These are phyloP conservation scores for Cichorium intybus DNA, from an alignment of 140 eudicot genomes.

Conservation along the genomic window DNA sequence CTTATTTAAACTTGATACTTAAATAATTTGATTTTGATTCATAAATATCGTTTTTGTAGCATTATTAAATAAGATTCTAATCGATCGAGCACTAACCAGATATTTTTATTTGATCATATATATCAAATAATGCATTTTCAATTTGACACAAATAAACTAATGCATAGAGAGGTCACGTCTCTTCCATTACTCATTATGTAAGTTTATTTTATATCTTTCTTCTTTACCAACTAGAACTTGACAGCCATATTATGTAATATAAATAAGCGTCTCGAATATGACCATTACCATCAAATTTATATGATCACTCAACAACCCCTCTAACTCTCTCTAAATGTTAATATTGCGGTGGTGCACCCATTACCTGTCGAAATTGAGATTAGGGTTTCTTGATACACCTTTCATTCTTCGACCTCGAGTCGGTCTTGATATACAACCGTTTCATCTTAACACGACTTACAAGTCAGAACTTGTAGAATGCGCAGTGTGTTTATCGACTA, in stretches of 20 bases:
- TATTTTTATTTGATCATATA: neutral
- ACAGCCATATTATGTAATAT: neutral
- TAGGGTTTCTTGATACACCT: neutral
- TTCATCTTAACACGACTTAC: neutral
- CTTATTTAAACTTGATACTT: no score
- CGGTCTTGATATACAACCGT: neutral
- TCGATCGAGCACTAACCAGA: neutral
- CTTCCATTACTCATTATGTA: neutral
- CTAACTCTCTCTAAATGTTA: neutral
- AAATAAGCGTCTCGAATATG: neutral
- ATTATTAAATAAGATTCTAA: neutral
- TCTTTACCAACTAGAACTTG: neutral
- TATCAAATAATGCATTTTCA: neutral
- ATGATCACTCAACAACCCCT: neutral
- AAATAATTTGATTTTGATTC: neutral
- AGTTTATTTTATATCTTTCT: neutral
- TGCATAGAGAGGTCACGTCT: neutral
- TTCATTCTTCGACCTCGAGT: neutral
- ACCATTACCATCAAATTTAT: neutral
- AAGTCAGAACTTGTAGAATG: neutral
- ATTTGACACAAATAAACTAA: neutral
- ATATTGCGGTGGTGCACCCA: neutral
- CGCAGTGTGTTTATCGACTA: neutral
- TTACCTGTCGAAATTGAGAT: neutral
- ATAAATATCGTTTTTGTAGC: neutral